Evolutionary conservation across 345 rosid species (phyloP), one percentile per base, ranked within the genome.

Genomic region (Eucalyptus curtisii): DNA sequence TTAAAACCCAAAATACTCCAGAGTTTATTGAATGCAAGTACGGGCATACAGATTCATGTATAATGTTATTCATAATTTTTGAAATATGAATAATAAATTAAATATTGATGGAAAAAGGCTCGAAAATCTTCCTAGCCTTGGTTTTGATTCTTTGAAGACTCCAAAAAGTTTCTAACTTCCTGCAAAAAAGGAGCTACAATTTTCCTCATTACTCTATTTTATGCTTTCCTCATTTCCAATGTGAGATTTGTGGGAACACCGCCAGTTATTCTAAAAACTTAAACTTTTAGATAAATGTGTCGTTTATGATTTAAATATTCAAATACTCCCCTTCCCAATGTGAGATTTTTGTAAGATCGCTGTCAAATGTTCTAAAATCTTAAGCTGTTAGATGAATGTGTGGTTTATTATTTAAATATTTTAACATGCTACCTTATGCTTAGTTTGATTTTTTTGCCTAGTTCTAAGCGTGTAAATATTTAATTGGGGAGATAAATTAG

Each of bases 341-440:
- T 8, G 57, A 20, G 57, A 20, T 8, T 52, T 52, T 52, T 20
- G 57, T 52, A 52, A 52, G 55, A 52, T 52, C 0, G 0, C 1
- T 52, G 24, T 1, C 10, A 52, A 52, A 52, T 52, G 4, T 19
- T 52, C 24, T 52, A 52, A 52, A 52, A 52, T 19, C 4, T 52
- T 52, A 52, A 52, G 4, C 0, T 52, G 4, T 52, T 19, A 52
- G 0, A 52, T 52, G 24, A 19, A 52, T 52, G 10, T 0, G 10
- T 52, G 0, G 24, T 52, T 52, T 52, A 52, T 52, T 52, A 19
- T 52, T 52, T 52, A 52, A 52, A 19, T 52, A 52, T 52, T 52
- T 4, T 52, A 52, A 52, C 24, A 52, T 0, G 2, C 10, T 4
- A 2, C 10, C 5, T 52, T 7, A 20, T 52, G 10, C 25, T 52